A percentile compares a stretch with the other conserved stretches of the same genome.
Conservation (phyloP, 495 filamentous ascomycete genomes). For the Xylaria intraflava region DNA sequence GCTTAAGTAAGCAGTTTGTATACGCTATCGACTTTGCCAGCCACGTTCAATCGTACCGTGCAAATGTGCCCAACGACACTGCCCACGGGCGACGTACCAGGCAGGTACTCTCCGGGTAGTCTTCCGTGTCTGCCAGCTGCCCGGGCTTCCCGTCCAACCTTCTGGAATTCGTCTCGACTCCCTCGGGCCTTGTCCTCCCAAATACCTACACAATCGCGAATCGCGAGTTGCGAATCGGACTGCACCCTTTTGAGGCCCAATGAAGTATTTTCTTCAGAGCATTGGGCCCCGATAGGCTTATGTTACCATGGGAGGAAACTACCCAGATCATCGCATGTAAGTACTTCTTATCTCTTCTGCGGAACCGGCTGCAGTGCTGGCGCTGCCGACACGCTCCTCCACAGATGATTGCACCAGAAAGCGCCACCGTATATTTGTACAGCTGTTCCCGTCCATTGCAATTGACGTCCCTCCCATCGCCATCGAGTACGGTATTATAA, state of each 20-base stretch:
- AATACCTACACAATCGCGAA: neutral
- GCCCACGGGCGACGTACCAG: no score
- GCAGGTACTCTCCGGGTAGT: no score
- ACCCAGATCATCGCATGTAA: constrained; percentile 8
- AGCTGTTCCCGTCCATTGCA: neutral
- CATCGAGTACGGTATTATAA: neutral
- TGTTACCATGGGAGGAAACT: constrained; percentile 4
- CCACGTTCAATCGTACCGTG: no score
- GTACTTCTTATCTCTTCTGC: neutral
- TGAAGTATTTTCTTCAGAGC: neutral
- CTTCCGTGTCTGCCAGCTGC: neutral
- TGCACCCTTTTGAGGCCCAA: neutral
- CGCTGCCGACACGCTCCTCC: neutral
- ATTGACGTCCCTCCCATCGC: neutral
- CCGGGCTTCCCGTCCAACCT: neutral
- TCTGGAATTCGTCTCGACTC: no score
- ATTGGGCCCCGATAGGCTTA: neutral
- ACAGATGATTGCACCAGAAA: constrained; percentile 3
- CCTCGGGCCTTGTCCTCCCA: neutral
- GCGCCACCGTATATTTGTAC: constrained; percentile 5
- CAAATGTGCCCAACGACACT: no score
- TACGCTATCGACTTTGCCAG: no score
- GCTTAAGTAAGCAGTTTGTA: no score
- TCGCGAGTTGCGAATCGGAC: neutral
- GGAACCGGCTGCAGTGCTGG: constrained; percentile 2